These are phyloP conservation scores for Epichloe glyceriae DNA, from an alignment of 2,329 filamentous ascomycete genomes.

Conservation along the genomic window DNA sequence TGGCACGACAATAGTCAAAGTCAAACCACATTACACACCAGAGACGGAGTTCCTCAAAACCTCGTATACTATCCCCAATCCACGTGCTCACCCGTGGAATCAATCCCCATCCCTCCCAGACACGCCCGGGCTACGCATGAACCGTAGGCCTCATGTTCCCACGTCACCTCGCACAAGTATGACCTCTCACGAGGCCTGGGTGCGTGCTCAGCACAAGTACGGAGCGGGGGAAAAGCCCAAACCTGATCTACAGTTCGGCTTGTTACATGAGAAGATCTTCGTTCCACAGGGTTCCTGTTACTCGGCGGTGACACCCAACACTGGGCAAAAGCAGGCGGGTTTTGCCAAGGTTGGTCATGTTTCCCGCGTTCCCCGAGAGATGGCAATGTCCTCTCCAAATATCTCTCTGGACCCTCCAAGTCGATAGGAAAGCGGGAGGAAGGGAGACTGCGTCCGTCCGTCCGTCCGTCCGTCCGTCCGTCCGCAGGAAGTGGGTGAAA, in stretches of 20 bases:
- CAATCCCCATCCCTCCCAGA: no score
- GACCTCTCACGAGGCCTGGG: not conserved
- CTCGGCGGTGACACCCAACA: not conserved
- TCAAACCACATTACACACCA: no score
- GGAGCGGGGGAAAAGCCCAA: not conserved
- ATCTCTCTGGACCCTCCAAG: slow-evolving; percentile 3
- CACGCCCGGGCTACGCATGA: no score
- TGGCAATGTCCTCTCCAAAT: not conserved
- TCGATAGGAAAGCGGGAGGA: slow-evolving; percentile 7
- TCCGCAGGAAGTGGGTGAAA: slow-evolving; percentile 1
- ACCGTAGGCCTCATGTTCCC: no score
- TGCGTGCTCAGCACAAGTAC: no score
- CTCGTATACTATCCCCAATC: no score
- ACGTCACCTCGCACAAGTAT: not conserved
- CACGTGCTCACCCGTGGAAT: no score
- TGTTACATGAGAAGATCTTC: not conserved
- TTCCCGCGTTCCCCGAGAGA: no score
- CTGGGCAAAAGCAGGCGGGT: not conserved
- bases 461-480: no score
- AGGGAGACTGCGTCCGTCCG: not conserved
- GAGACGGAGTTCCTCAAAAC: no score
- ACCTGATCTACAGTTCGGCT: not conserved
- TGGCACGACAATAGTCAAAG: no score
- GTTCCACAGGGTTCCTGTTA: not conserved
- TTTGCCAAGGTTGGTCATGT: no score